A percentile compares a stretch with the other conserved stretches of the same genome.
phyloP scores from a whole-genome alignment of 2,329 filamentous ascomycete species.

The Epichloe festucae region DNA sequence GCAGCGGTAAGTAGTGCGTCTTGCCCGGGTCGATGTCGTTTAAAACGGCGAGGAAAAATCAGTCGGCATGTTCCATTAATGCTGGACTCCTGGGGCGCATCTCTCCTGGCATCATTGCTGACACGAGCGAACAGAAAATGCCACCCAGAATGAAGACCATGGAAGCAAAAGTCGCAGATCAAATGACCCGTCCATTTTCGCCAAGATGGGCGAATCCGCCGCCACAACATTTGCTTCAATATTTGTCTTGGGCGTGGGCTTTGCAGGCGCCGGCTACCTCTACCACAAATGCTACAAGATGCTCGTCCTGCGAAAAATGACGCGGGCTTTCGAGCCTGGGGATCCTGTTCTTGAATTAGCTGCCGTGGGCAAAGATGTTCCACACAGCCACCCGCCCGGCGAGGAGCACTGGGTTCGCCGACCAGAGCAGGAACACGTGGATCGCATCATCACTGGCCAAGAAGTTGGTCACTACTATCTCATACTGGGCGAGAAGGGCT shows the following conservation, averaged over 20 bases:
- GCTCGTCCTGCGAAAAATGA: constrained; percentile 83
- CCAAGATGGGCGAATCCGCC: constrained; percentile 61
- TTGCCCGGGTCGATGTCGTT: not conserved
- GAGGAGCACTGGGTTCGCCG: constrained; percentile 59
- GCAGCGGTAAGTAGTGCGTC: not conserved
- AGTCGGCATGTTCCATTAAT: not conserved
- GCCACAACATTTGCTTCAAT: constrained; percentile 67
- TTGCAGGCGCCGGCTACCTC: constrained; percentile 54
- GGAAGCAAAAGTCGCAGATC: not conserved
- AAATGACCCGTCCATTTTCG: constrained; percentile 25
- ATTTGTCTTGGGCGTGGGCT: constrained; percentile 52
- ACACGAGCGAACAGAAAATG: not conserved
- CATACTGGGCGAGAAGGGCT: constrained; percentile 88
- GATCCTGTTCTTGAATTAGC: constrained; percentile 81
- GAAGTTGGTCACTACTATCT: constrained; percentile 77
- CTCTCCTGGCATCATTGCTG: not conserved
- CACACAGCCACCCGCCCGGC: constrained; percentile 27
- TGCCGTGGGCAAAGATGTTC: constrained; percentile 46
- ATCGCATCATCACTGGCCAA: constrained; percentile 67
- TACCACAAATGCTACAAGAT: constrained; percentile 84
- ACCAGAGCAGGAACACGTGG: constrained; percentile 68
- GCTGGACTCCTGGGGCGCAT: not conserved
- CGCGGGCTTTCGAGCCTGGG: constrained; percentile 79
- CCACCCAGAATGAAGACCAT: not conserved
- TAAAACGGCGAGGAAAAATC: not conserved